Evolutionary conservation across 2,329 filamentous ascomycete species (phyloP).

Genomic region (Lanzia echinophila): DNA sequence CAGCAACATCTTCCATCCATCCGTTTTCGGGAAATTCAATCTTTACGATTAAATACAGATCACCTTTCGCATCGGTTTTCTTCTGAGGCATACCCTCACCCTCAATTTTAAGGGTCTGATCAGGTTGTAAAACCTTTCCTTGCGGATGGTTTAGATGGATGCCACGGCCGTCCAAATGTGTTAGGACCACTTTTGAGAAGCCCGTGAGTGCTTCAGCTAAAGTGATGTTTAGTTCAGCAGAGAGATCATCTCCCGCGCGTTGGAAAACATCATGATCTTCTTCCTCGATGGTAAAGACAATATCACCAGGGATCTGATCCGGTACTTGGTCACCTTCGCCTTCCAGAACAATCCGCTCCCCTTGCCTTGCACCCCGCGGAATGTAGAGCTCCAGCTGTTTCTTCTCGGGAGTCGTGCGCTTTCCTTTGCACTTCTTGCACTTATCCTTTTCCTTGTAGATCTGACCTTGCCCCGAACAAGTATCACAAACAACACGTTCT

Average conservation of each 20-base stretch:
- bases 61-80: constrained; percentile 73
- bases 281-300: constrained; percentile 83
- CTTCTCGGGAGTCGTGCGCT: constrained; percentile 76
- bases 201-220: constrained; percentile 80
- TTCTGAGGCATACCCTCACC: constrained; percentile 96
- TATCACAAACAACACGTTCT: constrained; percentile 70
- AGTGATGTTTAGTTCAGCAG: constrained; percentile 72
- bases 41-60: constrained; percentile 80
- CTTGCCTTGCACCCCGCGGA: constrained; percentile 76
- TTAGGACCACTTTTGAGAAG: constrained; percentile 84
- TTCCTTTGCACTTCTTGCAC: constrained; percentile 98
- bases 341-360: constrained; percentile 82
- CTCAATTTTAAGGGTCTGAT: constrained; percentile 74
- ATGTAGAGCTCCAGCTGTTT: constrained; percentile 97
- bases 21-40: constrained; percentile 83
- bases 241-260: constrained; percentile 76
- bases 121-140: constrained; percentile 76
- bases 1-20: constrained; percentile 69
- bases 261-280: constrained; percentile 75
- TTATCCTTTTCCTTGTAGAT: constrained; percentile 94
- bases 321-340: constrained; percentile 92
- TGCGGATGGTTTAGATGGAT: constrained; percentile 74
- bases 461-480: constrained; percentile 77
- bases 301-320: constrained; percentile 83
- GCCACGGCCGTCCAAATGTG: constrained; percentile 87